Percentiles rank a stretch among this genome's conserved stretches.
These are phyloP conservation scores for Athelia psychrophila DNA, from an alignment of 1,284 basidiomycete genomes.

Conservation along the genomic window DNA sequence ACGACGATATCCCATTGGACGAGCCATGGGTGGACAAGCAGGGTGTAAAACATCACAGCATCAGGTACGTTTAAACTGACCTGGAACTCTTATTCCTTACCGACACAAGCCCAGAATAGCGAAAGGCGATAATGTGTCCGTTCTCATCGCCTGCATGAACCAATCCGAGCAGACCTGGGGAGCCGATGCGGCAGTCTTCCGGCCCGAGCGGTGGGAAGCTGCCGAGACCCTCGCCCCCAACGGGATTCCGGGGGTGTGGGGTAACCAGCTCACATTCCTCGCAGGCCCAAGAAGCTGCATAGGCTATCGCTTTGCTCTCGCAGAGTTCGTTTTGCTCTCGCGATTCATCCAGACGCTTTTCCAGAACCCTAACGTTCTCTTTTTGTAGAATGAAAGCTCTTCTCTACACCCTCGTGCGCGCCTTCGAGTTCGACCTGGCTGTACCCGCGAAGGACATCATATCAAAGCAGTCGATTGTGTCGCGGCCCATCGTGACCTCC, in stretches of 20 bases:
- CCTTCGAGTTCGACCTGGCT: slow-evolving; percentile 54
- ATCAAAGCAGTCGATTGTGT: slow-evolving; percentile 28
- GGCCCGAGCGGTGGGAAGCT: slow-evolving; percentile 30
- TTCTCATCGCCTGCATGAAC: slow-evolving; percentile 50
- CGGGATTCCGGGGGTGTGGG: slow-evolving; percentile 34
- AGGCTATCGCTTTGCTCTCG: slow-evolving; percentile 42
- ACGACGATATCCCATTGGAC: slow-evolving; percentile 57
- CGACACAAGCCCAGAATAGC: slow-evolving; percentile 15
- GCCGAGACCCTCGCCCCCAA: slow-evolving; percentile 18
- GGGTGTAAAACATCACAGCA: slow-evolving; percentile 32
- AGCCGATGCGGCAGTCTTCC: slow-evolving; percentile 48
- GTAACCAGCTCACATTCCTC: slow-evolving; percentile 39
- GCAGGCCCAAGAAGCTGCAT: slow-evolving; percentile 36
- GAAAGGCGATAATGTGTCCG: slow-evolving; percentile 43
- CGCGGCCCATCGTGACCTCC: slow-evolving; percentile 23
- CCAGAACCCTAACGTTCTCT: neutral
- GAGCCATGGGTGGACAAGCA: slow-evolving; percentile 38
- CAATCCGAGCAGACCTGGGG: slow-evolving; percentile 49
- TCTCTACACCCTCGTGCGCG: slow-evolving; percentile 53
- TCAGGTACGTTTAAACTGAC: slow-evolving; percentile 22
- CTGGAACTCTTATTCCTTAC: neutral
- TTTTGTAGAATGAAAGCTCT: slow-evolving; percentile 50
- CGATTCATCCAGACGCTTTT: neutral
- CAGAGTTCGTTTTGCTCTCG: slow-evolving; percentile 25
- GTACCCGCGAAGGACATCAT: slow-evolving; percentile 37